phyloP scores from a whole-genome alignment of 73 alveolate genomes.

The Paraurostyla sp. region DNA sequence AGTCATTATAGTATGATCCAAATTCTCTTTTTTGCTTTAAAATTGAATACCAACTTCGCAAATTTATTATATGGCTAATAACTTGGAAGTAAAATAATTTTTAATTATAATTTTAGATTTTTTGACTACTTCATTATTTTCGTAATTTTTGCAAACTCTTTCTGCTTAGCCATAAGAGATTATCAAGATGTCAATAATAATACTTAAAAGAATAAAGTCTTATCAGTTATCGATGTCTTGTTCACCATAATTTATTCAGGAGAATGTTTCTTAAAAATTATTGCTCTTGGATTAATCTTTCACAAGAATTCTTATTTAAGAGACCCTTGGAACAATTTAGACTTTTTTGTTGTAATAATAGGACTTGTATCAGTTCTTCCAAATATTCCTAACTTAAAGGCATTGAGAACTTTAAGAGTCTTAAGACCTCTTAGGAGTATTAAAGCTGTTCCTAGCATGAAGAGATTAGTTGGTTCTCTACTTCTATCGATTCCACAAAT shows the following conservation, averaged over 20 bases:
- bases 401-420: slow-evolving; percentile 76
- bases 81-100: not conserved
- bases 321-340: slow-evolving; percentile 89
- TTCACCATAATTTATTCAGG: slow-evolving; percentile 65
- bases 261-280: slow-evolving; percentile 75
- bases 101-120: not conserved
- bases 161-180: slow-evolving; percentile 45
- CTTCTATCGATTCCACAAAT: slow-evolving; percentile 74
- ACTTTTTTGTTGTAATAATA: slow-evolving; percentile 80
- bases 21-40: slow-evolving; percentile 10
- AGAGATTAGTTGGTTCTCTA: slow-evolving; percentile 71
- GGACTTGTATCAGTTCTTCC: slow-evolving; percentile 84
- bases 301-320: slow-evolving; percentile 75
- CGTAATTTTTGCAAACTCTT: slow-evolving; percentile 42
- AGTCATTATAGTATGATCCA: not conserved
- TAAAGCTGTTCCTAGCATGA: slow-evolving; percentile 82
- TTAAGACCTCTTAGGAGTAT: slow-evolving; percentile 81
- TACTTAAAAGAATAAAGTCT: not conserved
- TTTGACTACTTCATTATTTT: slow-evolving; percentile 51
- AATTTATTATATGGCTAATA: not conserved
- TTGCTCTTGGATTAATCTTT: slow-evolving; percentile 84
- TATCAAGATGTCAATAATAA: slow-evolving; percentile 16
- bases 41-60: not conserved
- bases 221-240: slow-evolving; percentile 39
- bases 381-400: slow-evolving; percentile 61